Conservation (phyloP, 805 yeast species). For the Naumovozyma castellii region DNA sequence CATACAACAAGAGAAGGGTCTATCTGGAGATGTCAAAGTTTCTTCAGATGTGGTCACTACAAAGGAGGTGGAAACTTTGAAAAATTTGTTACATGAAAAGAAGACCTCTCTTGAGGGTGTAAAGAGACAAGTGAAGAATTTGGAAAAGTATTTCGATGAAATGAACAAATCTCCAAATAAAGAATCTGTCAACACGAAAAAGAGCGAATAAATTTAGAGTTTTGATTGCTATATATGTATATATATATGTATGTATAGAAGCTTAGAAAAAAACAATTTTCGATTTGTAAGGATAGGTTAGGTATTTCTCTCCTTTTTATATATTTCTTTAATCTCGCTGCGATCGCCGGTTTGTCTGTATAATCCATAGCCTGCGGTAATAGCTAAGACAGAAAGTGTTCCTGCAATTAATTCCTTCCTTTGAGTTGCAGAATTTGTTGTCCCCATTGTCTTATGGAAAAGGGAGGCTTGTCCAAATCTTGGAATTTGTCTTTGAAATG, state of each 20-base stretch:
- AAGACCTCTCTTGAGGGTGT: constrained; percentile 39
- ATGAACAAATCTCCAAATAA: constrained; percentile 6
- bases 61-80: constrained; percentile 30
- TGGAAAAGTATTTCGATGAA: constrained; percentile 41
- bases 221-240: not conserved
- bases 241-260: not conserved
- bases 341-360: constrained; percentile 1
- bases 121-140: constrained; percentile 42
- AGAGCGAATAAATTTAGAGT: not conserved
- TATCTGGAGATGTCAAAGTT: constrained; percentile 8
- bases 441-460: not conserved
- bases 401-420: not conserved
- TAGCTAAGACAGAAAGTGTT: not conserved
- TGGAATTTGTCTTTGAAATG: not conserved
- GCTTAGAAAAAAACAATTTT: no score
- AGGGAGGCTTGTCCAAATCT: not conserved
- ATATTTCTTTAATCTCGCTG: constrained; percentile 12
- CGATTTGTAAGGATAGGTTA: no score
- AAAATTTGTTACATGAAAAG: constrained; percentile 32
- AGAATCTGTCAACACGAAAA: not conserved
- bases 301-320: constrained; percentile 11
- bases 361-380: not conserved
- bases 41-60: constrained; percentile 5
- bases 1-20: constrained; percentile 6
- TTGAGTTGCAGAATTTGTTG: not conserved